phyloP scores from a whole-genome alignment of 306 rosid species.

The Corylus heterophylla region DNA sequence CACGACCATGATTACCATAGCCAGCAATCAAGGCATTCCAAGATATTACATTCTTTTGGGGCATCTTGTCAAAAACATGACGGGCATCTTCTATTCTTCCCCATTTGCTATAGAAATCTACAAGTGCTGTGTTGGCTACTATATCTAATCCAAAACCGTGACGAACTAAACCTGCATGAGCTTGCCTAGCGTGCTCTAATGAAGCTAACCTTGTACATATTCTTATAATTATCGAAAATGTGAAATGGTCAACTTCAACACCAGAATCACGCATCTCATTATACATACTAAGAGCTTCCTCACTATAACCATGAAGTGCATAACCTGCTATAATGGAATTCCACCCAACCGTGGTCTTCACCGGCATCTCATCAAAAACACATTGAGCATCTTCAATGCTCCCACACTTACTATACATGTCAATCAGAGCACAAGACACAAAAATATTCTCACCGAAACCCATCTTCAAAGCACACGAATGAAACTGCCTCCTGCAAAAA shows the following conservation, averaged over 20 bases:
- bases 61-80: slow-evolving; percentile 73
- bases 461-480: slow-evolving; percentile 73
- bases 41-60: slow-evolving; percentile 61
- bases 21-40: slow-evolving; percentile 94
- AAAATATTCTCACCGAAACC: slow-evolving; percentile 52
- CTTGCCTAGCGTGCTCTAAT: slow-evolving; percentile 74
- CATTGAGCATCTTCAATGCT: slow-evolving; percentile 72
- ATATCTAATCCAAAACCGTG: slow-evolving; percentile 70
- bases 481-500: slow-evolving; percentile 62
- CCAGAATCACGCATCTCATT: slow-evolving; percentile 67
- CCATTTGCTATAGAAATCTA: slow-evolving; percentile 94
- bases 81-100: slow-evolving; percentile 82
- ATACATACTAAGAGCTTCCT: slow-evolving; percentile 70
- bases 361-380: slow-evolving; percentile 76
- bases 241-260: slow-evolving; percentile 73
- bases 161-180: slow-evolving; percentile 82
- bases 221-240: slow-evolving; percentile 70
- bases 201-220: slow-evolving; percentile 88
- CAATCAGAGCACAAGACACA: slow-evolving; percentile 75
- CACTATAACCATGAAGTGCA: slow-evolving; percentile 82
- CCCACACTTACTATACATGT: slow-evolving; percentile 89
- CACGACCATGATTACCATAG: slow-evolving; percentile 81
- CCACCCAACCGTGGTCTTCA: slow-evolving; percentile 81
- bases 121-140: slow-evolving; percentile 78
- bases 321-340: slow-evolving; percentile 83